Conservation (phyloP, 306 rosid species). For the Prinsepia uniflora region DNA sequence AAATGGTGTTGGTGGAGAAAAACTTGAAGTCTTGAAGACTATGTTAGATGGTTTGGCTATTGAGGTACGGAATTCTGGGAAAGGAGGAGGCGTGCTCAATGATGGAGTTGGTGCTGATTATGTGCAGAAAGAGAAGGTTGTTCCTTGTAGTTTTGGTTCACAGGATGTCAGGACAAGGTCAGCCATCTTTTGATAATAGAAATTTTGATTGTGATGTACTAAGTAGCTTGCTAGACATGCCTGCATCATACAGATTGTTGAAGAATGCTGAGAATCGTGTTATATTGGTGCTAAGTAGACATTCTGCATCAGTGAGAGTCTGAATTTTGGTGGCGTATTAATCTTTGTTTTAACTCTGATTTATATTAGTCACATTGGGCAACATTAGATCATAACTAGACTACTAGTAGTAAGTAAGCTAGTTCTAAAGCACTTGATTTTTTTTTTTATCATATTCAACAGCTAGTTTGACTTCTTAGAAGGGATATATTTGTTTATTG, state of each 20-base stretch:
- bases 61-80: slow-evolving; percentile 71
- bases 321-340: neutral
- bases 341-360: neutral
- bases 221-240: neutral
- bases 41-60: slow-evolving; percentile 50
- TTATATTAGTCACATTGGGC: neutral
- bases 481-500: neutral
- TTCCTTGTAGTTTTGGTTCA: slow-evolving; percentile 60
- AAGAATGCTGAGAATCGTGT: neutral
- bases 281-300: neutral
- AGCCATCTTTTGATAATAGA: slow-evolving; percentile 33
- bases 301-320: neutral
- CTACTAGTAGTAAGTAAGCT: neutral
- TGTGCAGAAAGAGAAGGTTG: slow-evolving; percentile 94
- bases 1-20: slow-evolving; percentile 88
- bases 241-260: neutral
- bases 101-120: slow-evolving; percentile 97
- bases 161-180: slow-evolving; percentile 71
- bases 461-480: neutral
- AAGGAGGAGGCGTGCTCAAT: slow-evolving; percentile 73
- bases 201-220: slow-evolving; percentile 2
- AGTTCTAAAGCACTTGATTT: neutral
- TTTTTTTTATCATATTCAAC: neutral
- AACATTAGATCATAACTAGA: neutral
- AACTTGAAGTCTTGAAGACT: slow-evolving; percentile 49